Base-by-base conservation (phyloP, 2,329 filamentous ascomycete species). In the Arthrobotrys entomopaga region DNA sequence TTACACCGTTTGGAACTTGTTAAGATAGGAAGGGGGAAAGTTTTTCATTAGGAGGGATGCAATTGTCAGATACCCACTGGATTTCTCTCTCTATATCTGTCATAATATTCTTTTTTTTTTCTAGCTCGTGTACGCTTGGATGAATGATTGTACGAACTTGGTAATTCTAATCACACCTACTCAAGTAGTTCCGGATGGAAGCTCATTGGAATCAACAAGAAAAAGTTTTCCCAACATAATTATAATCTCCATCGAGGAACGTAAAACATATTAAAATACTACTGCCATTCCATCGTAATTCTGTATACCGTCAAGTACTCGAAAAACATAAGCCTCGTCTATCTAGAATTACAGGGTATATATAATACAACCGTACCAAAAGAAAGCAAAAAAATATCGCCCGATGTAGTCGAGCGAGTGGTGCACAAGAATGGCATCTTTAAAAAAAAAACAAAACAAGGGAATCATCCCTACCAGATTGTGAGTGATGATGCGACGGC, bases 301-400 rank as follows among this genome's bases (percentile, higher is more conserved):
- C 40, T 66, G 66, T 73, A 73, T 57, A 61, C 19, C 43, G 22
- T 56, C 19, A n/a, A 19, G 46, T 13, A 20, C 16, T 54, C 11
- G 50, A 40, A 26, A 50, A 65, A 72, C 43, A 11, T 46, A 42
- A 61, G 56, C 40, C 26, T 58, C 48, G 13, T 73, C 60, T 73
- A 65, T 65, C 61, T 66, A 73, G 69, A 73, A 66, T 61, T 73
- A 73, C 69, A 73, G 61, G 69, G 67, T 72, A 72, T 64, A 70
- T 72, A 56, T 59, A 20, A 16, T 60, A 67, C 56, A 67, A 34
- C 10, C 52, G 42, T 49, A 34, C 43, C 34, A 49, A 34, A 3
- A 43, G 11, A 43, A 43, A 43, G 11, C 3, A 46, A 46, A 46
- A n/a, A 46, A n/a, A n/a, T n/a, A n/a, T n/a, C n/a, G n/a, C n/a